Percentiles rank a stretch among this genome's conserved stretches.
phyloP scores from a whole-genome alignment of 1,139 yeast genomes.

The Geotrichum bryndzae region DNA sequence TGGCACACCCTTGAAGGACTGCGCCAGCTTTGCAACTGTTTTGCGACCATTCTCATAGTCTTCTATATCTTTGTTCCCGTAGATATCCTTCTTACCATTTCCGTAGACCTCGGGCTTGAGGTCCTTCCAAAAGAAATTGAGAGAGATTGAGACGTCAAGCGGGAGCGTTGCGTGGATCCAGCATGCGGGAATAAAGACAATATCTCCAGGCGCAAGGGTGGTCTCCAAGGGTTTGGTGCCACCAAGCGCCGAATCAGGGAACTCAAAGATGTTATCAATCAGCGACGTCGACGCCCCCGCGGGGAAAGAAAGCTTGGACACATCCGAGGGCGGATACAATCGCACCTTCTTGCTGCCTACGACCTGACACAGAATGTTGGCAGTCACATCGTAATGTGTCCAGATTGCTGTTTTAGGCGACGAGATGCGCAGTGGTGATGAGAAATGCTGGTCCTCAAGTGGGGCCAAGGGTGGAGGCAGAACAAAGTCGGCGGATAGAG shows the following conservation, averaged over 20 bases:
- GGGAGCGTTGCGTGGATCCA: conserved; percentile 39
- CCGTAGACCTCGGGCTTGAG: conserved; percentile 28
- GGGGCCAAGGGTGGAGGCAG: conserved; percentile 27
- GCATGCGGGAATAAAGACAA: conserved; percentile 35
- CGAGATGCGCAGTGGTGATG: conserved; percentile 36
- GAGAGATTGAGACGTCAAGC: conserved; percentile 31
- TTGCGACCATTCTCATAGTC: conserved; percentile 34
- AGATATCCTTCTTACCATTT: conserved; percentile 33
- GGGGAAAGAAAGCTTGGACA: conserved; percentile 29
- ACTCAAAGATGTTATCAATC: conserved; percentile 32
- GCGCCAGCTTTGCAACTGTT: conserved; percentile 24
- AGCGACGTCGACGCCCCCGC: conserved; percentile 35
- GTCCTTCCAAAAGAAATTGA: conserved; percentile 37
- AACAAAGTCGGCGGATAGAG: conserved; percentile 30
- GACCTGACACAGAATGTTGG: conserved; percentile 37
- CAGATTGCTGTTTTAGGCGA: conserved; percentile 35
- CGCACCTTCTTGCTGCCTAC: conserved; percentile 34
- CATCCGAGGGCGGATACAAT: conserved; percentile 36
- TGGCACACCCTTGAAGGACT: conserved; percentile 28
- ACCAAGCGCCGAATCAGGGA: conserved; percentile 20
- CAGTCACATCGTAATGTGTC: conserved; percentile 38
- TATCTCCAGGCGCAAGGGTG: conserved; percentile 37
- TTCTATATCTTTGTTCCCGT: conserved; percentile 36
- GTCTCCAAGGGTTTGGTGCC: conserved; percentile 31
- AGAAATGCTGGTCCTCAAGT: conserved; percentile 27